A percentile compares a stretch with the other conserved stretches of the same genome.
Evolutionary conservation across 768 basidiomycete genomes (phyloP).

Genomic region (Pleurotus pulmonarius): DNA sequence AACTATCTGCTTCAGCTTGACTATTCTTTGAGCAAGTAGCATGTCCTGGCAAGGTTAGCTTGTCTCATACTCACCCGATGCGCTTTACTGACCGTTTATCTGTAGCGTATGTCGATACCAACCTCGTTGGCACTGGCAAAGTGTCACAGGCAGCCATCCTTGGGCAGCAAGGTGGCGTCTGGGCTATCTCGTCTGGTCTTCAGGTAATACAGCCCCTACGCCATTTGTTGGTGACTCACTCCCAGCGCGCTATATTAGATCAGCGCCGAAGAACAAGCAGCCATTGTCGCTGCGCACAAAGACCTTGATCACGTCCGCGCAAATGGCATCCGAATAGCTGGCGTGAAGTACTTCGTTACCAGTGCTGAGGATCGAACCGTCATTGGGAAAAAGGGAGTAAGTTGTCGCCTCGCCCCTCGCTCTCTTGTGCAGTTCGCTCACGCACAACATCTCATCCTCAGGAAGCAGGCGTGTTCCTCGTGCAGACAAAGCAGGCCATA

Average conservation of each 20-base stretch:
- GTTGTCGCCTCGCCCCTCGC: conserved; percentile 21
- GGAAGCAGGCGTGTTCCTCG: conserved; percentile 71
- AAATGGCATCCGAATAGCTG: conserved; percentile 59
- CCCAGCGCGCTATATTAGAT: conserved; percentile 39
- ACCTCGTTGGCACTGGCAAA: conserved; percentile 72
- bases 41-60: conserved; percentile 74
- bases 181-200: conserved; percentile 65
- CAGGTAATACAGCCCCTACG: conserved; percentile 3
- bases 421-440: conserved; percentile 2
- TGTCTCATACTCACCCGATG: not conserved
- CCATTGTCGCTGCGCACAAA: conserved; percentile 44
- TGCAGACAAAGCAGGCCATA: conserved; percentile 84
- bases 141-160: conserved; percentile 76
- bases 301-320: conserved; percentile 39
- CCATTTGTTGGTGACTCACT: conserved; percentile 32
- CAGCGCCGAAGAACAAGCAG: conserved; percentile 58
- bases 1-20: not conserved
- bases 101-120: conserved; percentile 77
- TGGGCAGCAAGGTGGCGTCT: conserved; percentile 71
- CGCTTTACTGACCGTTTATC: not conserved
- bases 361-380: conserved; percentile 46
- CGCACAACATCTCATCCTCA: conserved; percentile 23
- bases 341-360: conserved; percentile 71
- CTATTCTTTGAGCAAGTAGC: conserved; percentile 5
- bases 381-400: conserved; percentile 75